A percentile compares a stretch with the other conserved stretches of the same genome.
Conservation (phyloP, 352 stramenopile genomes). For the Pythium grandisporangium region DNA sequence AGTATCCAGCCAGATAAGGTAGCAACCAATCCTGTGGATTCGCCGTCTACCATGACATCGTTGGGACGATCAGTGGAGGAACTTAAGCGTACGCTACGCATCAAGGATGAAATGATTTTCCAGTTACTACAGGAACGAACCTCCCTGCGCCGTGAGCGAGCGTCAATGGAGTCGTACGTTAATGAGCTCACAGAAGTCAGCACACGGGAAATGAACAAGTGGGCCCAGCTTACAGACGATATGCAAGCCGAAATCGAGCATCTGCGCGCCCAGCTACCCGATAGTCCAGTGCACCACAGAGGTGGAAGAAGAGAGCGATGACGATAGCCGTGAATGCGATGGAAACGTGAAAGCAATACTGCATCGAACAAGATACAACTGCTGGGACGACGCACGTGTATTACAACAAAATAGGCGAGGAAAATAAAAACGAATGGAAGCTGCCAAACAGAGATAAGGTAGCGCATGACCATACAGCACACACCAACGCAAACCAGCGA, state of each 20-base stretch:
- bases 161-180: conserved; percentile 36
- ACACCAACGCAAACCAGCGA: background rate
- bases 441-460: background rate
- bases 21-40: too few relatives aligned
- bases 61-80: background rate
- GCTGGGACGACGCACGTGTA: too few relatives aligned
- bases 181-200: conserved; percentile 61
- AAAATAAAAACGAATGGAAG: too few relatives aligned
- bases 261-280: conserved; percentile 20
- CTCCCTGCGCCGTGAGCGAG: conserved; percentile 36
- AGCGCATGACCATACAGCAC: background rate
- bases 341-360: too few relatives aligned
- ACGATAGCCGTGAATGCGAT: too few relatives aligned
- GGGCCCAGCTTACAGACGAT: conserved; percentile 66
- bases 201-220: conserved; percentile 77
- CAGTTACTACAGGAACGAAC: conserved; percentile 61
- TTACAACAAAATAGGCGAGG: too few relatives aligned
- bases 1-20: too few relatives aligned
- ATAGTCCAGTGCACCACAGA: too few relatives aligned
- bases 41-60: too few relatives aligned
- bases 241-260: conserved; percentile 77
- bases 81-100: conserved; percentile 25
- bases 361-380: too few relatives aligned
- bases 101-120: conserved; percentile 85
- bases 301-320: too few relatives aligned